Base-by-base conservation (phyloP, 331 rosid species). In the Telfairia occidentalis region DNA sequence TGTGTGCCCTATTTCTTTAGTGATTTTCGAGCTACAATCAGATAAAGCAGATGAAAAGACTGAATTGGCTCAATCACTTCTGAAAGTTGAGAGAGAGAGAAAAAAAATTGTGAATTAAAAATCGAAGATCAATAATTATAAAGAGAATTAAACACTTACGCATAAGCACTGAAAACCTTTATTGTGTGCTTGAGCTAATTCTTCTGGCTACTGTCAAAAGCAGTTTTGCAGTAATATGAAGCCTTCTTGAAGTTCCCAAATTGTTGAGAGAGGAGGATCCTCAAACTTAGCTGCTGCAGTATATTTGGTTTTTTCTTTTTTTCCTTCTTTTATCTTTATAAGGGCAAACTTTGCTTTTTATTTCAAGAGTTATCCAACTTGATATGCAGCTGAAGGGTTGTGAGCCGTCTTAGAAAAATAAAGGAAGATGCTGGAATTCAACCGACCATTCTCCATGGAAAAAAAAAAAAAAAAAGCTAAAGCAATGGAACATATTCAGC, bases 381-480 rank as follows among this genome's bases (percentile, higher is more conserved):
- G 85, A 80, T 34, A 60, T 60, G 67, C 30, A 16, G 90, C 78
- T 70, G 86, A 78, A 86, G 81, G 82, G 13, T n/a, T 30, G 58
- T 12, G 52, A 74, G 78, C 30, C 63, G 46, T 78, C 63, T 75
- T 81, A 77, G 81, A 74, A 81, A 23, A 12, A 23, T 1, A 42
- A 84, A 84, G 83, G 74, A 85, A 85, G 98, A 90, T 92, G 94
- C 96, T 76, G 93, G 90, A 92, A 85, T 90, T 83, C 88, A 83
- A 88, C 90, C 96, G 90, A 92, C 97, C 94, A 86, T 78, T 84
- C 86, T 75, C 78, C 87, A 75, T 55, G 67, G 75, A 79, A 86
- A n/a, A n/a, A n/a, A n/a, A n/a, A n/a, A n/a, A n/a, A n/a, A n/a
- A n/a, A n/a, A n/a, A 84, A 83, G 89, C 82, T 87, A 90, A 90